phyloP scores from a whole-genome alignment of 306 rosid genomes.

The Lablab purpureus region DNA sequence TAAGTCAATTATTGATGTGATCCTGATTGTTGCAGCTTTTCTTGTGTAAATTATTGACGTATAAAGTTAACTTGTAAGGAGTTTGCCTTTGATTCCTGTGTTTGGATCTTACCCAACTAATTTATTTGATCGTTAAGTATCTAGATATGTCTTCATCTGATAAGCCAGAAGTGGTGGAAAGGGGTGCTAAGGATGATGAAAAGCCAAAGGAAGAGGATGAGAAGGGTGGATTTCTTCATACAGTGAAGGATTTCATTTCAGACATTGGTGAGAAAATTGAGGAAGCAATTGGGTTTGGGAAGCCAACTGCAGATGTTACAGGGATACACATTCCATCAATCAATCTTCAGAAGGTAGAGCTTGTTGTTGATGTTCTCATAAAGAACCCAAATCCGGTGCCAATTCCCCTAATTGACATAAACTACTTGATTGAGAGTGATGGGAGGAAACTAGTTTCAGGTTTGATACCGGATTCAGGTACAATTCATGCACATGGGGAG shows the following conservation, averaged over 20 bases:
- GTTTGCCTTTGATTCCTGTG: conserved; percentile 25
- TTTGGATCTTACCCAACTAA: conserved; percentile 25
- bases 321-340: conserved; percentile 71
- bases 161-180: conserved; percentile 57
- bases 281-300: conserved; percentile 74
- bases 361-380: conserved; percentile 75
- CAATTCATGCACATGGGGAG: conserved; percentile 79
- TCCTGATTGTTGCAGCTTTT: conserved; percentile 9
- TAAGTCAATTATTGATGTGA: background rate
- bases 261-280: conserved; percentile 88
- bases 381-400: conserved; percentile 87
- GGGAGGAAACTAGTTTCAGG: conserved; percentile 85
- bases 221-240: conserved; percentile 68
- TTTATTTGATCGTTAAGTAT: conserved; percentile 16
- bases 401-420: conserved; percentile 76
- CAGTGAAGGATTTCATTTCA: conserved; percentile 76
- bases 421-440: conserved; percentile 77
- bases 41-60: background rate
- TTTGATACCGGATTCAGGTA: conserved; percentile 85
- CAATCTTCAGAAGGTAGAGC: conserved; percentile 67
- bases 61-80: background rate
- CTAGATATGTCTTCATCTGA: conserved; percentile 62
- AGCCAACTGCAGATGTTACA: conserved; percentile 80
- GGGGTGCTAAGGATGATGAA: conserved; percentile 52
- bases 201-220: conserved; percentile 56